A percentile compares a stretch with the other conserved stretches of the same genome.
These are phyloP conservation scores for Psilocybe tampanensis DNA, from an alignment of 768 basidiomycete species.

Conservation along the genomic window DNA sequence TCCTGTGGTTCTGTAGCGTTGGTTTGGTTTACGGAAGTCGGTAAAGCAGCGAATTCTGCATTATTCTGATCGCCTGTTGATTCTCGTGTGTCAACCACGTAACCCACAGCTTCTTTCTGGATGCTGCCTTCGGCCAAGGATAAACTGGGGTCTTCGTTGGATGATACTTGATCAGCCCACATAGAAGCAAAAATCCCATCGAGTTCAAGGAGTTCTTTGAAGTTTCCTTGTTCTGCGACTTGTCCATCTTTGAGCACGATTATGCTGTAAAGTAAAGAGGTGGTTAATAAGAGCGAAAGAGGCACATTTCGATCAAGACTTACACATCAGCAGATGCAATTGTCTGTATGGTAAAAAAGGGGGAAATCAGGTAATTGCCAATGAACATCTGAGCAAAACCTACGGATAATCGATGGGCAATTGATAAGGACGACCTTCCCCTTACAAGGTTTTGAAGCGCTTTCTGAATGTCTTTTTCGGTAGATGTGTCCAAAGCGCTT, in stretches of 20 bases:
- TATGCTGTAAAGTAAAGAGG: slow-evolving; percentile 58
- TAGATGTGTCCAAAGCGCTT: slow-evolving; percentile 86
- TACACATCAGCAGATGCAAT: slow-evolving; percentile 66
- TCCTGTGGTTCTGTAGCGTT: not conserved
- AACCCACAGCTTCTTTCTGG: slow-evolving; percentile 47
- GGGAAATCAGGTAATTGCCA: slow-evolving; percentile 10
- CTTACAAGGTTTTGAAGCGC: slow-evolving; percentile 79
- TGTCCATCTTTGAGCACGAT: slow-evolving; percentile 90
- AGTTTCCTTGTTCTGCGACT: slow-evolving; percentile 81
- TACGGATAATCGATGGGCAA: slow-evolving; percentile 79
- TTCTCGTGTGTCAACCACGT: slow-evolving; percentile 40
- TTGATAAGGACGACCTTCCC: slow-evolving; percentile 74
- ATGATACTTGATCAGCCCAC: slow-evolving; percentile 86
- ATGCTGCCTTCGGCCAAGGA: slow-evolving; percentile 33
- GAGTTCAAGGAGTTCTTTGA: slow-evolving; percentile 72
- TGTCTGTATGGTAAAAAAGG: slow-evolving; percentile 35
- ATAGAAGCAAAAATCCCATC: slow-evolving; percentile 80
- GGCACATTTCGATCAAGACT: slow-evolving; percentile 24
- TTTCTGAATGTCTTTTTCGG: slow-evolving; percentile 88
- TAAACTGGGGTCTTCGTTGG: slow-evolving; percentile 54
- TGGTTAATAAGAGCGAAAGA: no score
- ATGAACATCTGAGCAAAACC: slow-evolving; percentile 26
- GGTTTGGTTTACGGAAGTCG: not conserved
- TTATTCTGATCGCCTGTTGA: slow-evolving; percentile 3
- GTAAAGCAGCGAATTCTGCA: not conserved